Conservation (phyloP, 2,329 filamentous ascomycete genomes). For the Diaporthe velutina region DNA sequence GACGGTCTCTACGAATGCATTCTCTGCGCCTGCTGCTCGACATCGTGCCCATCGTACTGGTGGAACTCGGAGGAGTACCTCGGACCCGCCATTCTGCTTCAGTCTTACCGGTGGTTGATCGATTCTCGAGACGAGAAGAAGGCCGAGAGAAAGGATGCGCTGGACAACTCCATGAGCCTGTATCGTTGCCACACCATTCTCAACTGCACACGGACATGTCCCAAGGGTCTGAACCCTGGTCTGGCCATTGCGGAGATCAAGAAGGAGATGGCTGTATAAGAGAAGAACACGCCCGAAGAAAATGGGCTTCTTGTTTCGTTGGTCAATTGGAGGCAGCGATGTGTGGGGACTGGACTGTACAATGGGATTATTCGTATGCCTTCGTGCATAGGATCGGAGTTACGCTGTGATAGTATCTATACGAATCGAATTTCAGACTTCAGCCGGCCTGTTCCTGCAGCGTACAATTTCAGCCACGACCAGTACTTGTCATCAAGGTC, state of each 20-base stretch:
- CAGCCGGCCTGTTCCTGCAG: constrained; percentile 12
- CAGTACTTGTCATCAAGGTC: background rate
- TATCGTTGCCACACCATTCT: constrained; percentile 99
- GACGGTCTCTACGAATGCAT: constrained; percentile 99
- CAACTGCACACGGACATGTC: constrained; percentile 97
- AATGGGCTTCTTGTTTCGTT: constrained; percentile 31
- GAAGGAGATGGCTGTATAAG: constrained; percentile 86
- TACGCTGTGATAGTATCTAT: constrained; percentile 47
- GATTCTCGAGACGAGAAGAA: constrained; percentile 95
- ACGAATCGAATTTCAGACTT: constrained; percentile 42
- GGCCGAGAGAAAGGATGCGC: constrained; percentile 86
- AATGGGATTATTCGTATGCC: constrained; percentile 42
- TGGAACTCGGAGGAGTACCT: constrained; percentile 99
- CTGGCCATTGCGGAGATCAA: constrained; percentile 98
- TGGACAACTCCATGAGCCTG: constrained; percentile 99
- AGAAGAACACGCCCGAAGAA: background rate
- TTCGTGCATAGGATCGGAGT: constrained; percentile 49
- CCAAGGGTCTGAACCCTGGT: constrained; percentile 97
- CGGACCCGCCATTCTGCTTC: constrained; percentile 93
- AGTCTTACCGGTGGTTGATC: constrained; percentile 97
- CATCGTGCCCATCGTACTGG: constrained; percentile 99
- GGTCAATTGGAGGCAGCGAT: constrained; percentile 31
- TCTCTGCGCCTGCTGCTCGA: constrained; percentile 98
- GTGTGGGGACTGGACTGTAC: constrained; percentile 32
- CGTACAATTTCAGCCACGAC: background rate